phyloP scores from a whole-genome alignment of 2,329 filamentous ascomycete genomes.

The Coniosporium tulheliwenetii region DNA sequence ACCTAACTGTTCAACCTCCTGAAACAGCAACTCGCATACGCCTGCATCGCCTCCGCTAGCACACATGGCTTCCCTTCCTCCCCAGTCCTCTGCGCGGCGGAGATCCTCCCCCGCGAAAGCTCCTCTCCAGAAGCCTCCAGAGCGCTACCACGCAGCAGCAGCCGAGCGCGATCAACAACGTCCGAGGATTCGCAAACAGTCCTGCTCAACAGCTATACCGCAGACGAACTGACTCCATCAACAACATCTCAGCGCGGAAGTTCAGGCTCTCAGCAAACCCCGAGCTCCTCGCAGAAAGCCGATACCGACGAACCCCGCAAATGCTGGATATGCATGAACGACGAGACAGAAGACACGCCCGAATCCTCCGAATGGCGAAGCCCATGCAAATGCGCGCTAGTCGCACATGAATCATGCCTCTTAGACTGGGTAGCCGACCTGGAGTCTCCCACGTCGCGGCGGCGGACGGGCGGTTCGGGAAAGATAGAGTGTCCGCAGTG shows the following conservation, averaged over 20 bases:
- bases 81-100: slow-evolving; percentile 18
- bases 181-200: slow-evolving; percentile 31
- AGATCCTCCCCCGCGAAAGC: slow-evolving; percentile 10
- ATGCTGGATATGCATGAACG: slow-evolving; percentile 57
- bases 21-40: background rate
- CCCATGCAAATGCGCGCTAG: slow-evolving; percentile 79
- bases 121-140: slow-evolving; percentile 1
- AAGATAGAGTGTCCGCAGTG: slow-evolving; percentile 78
- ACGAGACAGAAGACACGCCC: slow-evolving; percentile 48
- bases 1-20: too few species aligned
- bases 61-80: slow-evolving; percentile 26
- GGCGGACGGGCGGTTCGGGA: slow-evolving; percentile 31
- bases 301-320: slow-evolving; percentile 26
- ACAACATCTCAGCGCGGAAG: background rate
- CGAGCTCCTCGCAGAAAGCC: slow-evolving; percentile 8
- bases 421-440: slow-evolving; percentile 88
- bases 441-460: slow-evolving; percentile 44
- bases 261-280: background rate
- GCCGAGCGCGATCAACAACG: slow-evolving; percentile 16
- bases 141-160: slow-evolving; percentile 10
- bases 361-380: slow-evolving; percentile 59
- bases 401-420: slow-evolving; percentile 79
- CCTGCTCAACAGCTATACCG: slow-evolving; percentile 20
- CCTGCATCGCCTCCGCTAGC: background rate
- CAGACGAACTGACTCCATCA: slow-evolving; percentile 4